Evolutionary conservation across 1,284 basidiomycete species (phyloP).

Genomic region (Coniferiporia sulphurascens): DNA sequence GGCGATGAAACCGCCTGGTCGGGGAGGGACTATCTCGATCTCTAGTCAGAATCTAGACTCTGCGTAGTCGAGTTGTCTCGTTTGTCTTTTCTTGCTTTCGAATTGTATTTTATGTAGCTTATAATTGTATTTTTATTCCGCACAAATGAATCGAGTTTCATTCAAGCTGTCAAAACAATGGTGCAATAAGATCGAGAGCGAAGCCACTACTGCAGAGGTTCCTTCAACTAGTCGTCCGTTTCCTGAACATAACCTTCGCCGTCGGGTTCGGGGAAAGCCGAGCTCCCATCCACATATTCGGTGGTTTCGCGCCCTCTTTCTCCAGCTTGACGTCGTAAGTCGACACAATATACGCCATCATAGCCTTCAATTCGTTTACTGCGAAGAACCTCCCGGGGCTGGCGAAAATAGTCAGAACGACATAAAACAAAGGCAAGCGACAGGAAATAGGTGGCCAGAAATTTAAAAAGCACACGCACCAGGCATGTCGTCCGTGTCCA

Average conservation of each 20-base stretch:
- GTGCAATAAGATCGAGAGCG: background rate
- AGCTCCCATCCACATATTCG: background rate
- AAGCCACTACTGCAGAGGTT: background rate
- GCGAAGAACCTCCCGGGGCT: conserved; percentile 19
- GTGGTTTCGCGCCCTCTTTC: background rate
- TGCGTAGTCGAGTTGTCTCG: no score
- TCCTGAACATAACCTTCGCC: background rate
- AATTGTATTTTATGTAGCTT: background rate
- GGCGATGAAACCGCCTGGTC: conserved; percentile 20
- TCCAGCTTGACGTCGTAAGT: conserved; percentile 18
- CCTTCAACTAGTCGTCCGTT: background rate
- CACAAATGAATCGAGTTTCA: background rate
- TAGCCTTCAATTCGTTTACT: conserved; percentile 17
- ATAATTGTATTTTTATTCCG: conserved; percentile 7
- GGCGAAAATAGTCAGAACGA: background rate
- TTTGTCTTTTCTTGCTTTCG: background rate
- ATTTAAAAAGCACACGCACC: conserved; percentile 21
- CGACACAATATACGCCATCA: conserved; percentile 18
- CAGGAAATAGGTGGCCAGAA: background rate
- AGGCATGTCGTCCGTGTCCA: conserved; percentile 29
- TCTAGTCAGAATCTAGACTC: conserved; percentile 32
- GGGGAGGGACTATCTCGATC: conserved; percentile 65
- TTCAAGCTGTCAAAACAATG: background rate
- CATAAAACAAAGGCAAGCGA: background rate
- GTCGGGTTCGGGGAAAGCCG: background rate